Evolutionary conservation across 176 grass and related monocot species (phyloP).

Genomic region (Bothriochloa decipiens): DNA sequence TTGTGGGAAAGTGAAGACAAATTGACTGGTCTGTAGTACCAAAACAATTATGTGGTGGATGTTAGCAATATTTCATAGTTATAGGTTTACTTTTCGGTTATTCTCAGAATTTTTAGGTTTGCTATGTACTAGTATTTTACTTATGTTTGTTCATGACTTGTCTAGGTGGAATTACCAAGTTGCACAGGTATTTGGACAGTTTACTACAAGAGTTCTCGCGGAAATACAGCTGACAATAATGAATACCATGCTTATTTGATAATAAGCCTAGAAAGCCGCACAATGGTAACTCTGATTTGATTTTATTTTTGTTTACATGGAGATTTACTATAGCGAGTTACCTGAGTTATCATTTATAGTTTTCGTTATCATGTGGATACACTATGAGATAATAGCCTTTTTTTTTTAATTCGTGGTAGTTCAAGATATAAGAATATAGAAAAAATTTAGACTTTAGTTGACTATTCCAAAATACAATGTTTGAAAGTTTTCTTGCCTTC

Average conservation of each 20-base stretch:
- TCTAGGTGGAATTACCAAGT: slow-evolving; percentile 84
- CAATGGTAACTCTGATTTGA: slow-evolving; percentile 68
- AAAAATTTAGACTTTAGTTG: background rate
- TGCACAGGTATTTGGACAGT: slow-evolving; percentile 99
- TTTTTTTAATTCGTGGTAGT: background rate
- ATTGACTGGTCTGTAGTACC: background rate
- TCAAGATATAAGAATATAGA: background rate
- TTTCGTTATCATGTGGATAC: background rate
- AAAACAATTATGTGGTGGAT: background rate
- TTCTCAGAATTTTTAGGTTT: background rate
- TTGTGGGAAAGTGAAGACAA: background rate
- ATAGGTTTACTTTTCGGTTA: background rate
- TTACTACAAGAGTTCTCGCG: slow-evolving; percentile 91
- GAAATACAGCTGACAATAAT: slow-evolving; percentile 69
- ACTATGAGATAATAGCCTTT: background rate
- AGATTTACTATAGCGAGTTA: slow-evolving; percentile 6
- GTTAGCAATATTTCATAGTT: background rate
- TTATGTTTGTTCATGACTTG: slow-evolving; percentile 41
- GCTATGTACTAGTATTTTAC: slow-evolving; percentile 24
- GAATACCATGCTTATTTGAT: slow-evolving; percentile 99
- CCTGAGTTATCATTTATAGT: slow-evolving; percentile 7
- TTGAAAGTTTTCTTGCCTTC: background rate
- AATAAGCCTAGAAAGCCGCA: slow-evolving; percentile 89
- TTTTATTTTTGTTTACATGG: background rate
- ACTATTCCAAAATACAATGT: background rate